Percentiles rank a stretch among this genome's conserved stretches.
Conservation (phyloP, 257 asterid species). For the Lantana camara region DNA sequence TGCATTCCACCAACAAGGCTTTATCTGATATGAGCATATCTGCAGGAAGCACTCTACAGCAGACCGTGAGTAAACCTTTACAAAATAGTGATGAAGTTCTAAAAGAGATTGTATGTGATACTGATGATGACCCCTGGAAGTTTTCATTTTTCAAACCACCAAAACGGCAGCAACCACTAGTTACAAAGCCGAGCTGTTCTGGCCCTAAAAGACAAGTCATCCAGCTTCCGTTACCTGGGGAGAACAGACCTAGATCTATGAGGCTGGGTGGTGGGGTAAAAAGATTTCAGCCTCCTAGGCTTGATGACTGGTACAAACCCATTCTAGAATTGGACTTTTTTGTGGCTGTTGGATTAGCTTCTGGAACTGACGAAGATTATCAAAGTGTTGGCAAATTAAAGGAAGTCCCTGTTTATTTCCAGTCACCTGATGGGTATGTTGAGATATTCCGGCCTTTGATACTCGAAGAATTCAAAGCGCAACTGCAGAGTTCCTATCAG, state of each 20-base stretch:
- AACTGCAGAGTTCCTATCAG: constrained; percentile 79
- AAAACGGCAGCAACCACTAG: constrained; percentile 47
- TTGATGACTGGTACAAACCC: constrained; percentile 91
- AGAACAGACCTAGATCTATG: constrained; percentile 52
- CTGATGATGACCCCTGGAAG: constrained; percentile 66
- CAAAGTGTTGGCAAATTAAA: constrained; percentile 60
- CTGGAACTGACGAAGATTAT: constrained; percentile 49
- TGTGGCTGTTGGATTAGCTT: constrained; percentile 72
- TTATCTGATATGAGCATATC: constrained; percentile 32
- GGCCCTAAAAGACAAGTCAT: constrained; percentile 86
- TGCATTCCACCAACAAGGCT: constrained; percentile 36
- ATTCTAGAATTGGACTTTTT: constrained; percentile 82
- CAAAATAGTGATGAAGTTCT: constrained; percentile 37
- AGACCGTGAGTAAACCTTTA: constrained; percentile 35
- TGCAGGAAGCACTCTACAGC: constrained; percentile 39
- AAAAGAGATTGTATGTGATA: constrained; percentile 48
- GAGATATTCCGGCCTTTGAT: constrained; percentile 88
- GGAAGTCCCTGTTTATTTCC: constrained; percentile 85
- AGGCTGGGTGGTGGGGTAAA: constrained; percentile 55
- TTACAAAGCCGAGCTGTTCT: constrained; percentile 46
- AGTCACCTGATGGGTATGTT: constrained; percentile 79
- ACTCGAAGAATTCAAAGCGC: constrained; percentile 95
- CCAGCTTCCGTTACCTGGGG: constrained; percentile 67
- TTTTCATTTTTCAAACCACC: constrained; percentile 76
- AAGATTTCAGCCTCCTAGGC: constrained; percentile 82